A percentile compares a stretch with the other conserved stretches of the same genome.
These are phyloP conservation scores for Betula pendula DNA, from an alignment of 306 rosid genomes.

Conservation along the genomic window DNA sequence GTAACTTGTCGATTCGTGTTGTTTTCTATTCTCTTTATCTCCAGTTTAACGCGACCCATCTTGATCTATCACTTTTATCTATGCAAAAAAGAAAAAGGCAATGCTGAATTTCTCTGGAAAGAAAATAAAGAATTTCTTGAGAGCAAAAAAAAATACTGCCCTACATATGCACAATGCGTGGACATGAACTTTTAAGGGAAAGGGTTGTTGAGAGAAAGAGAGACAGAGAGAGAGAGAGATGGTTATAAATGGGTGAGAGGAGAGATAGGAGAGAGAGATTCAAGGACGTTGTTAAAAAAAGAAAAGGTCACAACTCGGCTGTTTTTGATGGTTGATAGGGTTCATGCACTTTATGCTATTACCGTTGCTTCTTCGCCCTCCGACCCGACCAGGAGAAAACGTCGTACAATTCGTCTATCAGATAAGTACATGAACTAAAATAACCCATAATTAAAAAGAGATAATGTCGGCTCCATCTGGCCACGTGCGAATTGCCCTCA, in stretches of 20 bases:
- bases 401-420: too few species aligned
- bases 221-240: conserved; percentile 28
- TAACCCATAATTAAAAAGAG: too few species aligned
- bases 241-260: conserved; percentile 59
- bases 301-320: conserved; percentile 40
- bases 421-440: too few species aligned
- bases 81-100: conserved; percentile 10
- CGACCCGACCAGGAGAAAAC: too few species aligned
- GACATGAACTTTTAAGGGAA: conserved; percentile 53
- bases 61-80: conserved; percentile 15
- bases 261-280: conserved; percentile 56
- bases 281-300: conserved; percentile 31
- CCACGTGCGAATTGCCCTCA: too few species aligned
- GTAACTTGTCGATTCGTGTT: conserved; percentile 76
- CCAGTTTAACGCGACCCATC: conserved; percentile 88
- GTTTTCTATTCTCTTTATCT: conserved; percentile 85
- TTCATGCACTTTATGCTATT: too few species aligned
- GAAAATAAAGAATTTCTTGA: conserved; percentile 31
- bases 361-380: too few species aligned
- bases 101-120: conserved; percentile 13
- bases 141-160: neutral
- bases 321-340: conserved; percentile 15
- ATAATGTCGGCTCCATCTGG: too few species aligned
- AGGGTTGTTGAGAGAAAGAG: conserved; percentile 48
- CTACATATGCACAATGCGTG: conserved; percentile 29